These are phyloP conservation scores for Pseudonitzschia multiseries DNA, from an alignment of 108 stramenopile species.

Conservation along the genomic window DNA sequence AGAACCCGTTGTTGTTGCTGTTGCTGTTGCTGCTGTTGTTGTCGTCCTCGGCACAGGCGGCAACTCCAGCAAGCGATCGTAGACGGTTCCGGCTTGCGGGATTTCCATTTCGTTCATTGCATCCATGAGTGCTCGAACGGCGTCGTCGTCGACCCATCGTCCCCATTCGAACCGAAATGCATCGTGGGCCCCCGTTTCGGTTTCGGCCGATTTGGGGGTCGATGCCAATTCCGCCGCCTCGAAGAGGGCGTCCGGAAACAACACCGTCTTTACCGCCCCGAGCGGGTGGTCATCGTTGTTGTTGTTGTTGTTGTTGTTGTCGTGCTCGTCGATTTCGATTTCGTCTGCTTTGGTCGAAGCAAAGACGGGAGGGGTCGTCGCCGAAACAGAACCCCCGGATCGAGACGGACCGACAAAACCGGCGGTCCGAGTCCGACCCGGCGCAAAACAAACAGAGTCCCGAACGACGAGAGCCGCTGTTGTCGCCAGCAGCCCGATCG, in stretches of 20 bases:
- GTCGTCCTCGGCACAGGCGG: background rate
- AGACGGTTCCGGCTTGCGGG: constrained; percentile 29
- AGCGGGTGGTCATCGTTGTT: background rate
- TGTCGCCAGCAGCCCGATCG: background rate
- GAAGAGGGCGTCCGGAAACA: constrained; percentile 13
- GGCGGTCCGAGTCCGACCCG: background rate
- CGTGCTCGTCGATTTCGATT: background rate
- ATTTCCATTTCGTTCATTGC: constrained; percentile 49
- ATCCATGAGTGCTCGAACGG: constrained; percentile 50
- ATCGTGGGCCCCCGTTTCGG: constrained; percentile 44
- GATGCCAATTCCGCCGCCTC: constrained; percentile 13
- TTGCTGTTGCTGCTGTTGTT: constrained; percentile 14
- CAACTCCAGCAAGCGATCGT: constrained; percentile 32
- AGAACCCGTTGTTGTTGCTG: background rate
- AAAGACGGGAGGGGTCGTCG: background rate
- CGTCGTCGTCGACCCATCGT: constrained; percentile 53
- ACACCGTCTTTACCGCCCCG: too few species aligned
- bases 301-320: background rate
- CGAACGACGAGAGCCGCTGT: background rate
- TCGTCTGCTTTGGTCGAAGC: background rate
- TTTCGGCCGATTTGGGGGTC: constrained; percentile 37
- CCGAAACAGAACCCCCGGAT: background rate
- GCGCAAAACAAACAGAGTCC: background rate
- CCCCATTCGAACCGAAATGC: constrained; percentile 73
- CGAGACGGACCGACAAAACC: too few species aligned